These are phyloP conservation scores for Angophora floribunda DNA, from an alignment of 345 rosid genomes.

Conservation along the genomic window DNA sequence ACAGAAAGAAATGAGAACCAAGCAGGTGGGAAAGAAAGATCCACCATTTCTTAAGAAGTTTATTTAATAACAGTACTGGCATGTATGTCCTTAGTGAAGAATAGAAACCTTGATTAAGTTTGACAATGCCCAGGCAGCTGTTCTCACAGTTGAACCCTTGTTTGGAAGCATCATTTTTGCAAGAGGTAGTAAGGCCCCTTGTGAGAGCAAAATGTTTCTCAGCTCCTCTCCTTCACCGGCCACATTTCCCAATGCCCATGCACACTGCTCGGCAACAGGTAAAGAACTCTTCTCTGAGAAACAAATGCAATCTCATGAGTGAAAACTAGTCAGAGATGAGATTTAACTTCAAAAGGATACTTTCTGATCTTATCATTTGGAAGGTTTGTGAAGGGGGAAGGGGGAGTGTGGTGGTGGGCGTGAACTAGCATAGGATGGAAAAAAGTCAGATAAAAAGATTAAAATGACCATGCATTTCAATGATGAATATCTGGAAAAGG, in stretches of 20 bases:
- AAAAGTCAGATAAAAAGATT: neutral
- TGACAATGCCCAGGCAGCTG: conserved; percentile 98
- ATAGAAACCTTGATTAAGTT: conserved; percentile 79
- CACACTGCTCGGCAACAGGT: conserved; percentile 95
- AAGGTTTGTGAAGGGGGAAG: neutral
- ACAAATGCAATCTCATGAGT: neutral
- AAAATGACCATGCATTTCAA: neutral
- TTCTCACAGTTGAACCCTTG: conserved; percentile 89
- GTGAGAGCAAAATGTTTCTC: conserved; percentile 74
- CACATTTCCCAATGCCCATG: conserved; percentile 97
- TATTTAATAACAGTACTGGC: neutral
- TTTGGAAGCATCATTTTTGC: conserved; percentile 94
- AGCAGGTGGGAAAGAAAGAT: neutral
- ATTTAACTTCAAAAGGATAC: neutral
- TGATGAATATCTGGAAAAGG: neutral
- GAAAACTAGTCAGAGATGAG: neutral
- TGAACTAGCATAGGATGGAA: neutral
- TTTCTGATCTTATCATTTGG: neutral
- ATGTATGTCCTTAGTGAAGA: neutral
- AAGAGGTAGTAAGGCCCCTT: conserved; percentile 85
- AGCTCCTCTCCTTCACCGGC: conserved; percentile 98
- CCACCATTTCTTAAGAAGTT: neutral
- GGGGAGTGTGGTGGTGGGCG: neutral
- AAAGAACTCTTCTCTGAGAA: conserved; percentile 74
- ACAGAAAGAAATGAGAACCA: neutral